These are phyloP conservation scores for Malassezia vespertilionis DNA, from an alignment of 1,284 basidiomycete species.

Conservation along the genomic window DNA sequence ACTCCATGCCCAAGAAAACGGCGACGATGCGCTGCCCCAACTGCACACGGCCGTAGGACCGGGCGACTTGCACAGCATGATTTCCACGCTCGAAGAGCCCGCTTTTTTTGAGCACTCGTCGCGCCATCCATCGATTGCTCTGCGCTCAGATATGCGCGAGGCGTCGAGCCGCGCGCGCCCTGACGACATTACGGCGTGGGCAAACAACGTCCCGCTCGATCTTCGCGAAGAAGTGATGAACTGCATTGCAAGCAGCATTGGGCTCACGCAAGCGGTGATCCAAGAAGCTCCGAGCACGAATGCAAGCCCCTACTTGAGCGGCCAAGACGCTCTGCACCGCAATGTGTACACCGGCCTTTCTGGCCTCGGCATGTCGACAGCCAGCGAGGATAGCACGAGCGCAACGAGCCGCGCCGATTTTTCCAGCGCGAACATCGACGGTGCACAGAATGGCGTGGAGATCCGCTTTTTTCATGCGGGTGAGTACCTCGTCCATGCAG, in stretches of 20 bases:
- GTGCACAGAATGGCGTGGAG: slow-evolving; percentile 77
- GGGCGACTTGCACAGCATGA: slow-evolving; percentile 53
- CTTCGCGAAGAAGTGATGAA: slow-evolving; percentile 88
- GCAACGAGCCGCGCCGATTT: neutral
- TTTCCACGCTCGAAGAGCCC: slow-evolving; percentile 1
- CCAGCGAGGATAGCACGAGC: slow-evolving; percentile 27
- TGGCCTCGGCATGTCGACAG: slow-evolving; percentile 50
- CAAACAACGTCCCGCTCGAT: slow-evolving; percentile 50
- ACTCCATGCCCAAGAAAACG: no score
- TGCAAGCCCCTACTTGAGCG: slow-evolving; percentile 33
- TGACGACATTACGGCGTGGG: neutral
- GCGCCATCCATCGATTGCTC: neutral
- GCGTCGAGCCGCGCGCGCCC: neutral
- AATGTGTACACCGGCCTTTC: slow-evolving; percentile 67
- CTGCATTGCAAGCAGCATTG: slow-evolving; percentile 93
- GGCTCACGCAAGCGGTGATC: slow-evolving; percentile 71
- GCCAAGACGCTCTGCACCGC: slow-evolving; percentile 24
- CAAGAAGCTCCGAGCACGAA: slow-evolving; percentile 24
- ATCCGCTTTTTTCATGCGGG: slow-evolving; percentile 85
- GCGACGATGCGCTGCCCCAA: neutral
- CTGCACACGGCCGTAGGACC: slow-evolving; percentile 46
- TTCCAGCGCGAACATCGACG: slow-evolving; percentile 11
- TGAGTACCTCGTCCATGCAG: slow-evolving; percentile 72
- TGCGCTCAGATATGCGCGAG: neutral
- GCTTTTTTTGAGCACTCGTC: neutral